phyloP scores from a whole-genome alignment of 305 asterid species.

The Salvia sclarea region DNA sequence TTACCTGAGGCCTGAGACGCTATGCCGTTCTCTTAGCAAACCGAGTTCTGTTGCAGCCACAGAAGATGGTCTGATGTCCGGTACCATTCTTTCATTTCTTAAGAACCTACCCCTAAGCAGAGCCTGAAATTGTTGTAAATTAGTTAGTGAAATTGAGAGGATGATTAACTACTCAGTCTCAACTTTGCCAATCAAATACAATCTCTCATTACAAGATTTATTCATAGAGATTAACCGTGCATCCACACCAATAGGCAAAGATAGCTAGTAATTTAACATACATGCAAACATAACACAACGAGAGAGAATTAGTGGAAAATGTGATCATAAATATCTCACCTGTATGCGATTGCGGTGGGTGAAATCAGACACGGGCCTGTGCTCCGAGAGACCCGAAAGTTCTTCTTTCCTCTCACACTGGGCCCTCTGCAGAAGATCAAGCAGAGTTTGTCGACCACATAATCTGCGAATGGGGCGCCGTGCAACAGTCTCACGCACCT shows the following conservation, averaged over 20 bases:
- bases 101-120: constrained; percentile 78
- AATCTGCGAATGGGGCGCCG: constrained; percentile 65
- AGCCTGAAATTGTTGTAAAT: constrained; percentile 45
- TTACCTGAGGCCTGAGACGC: constrained; percentile 83
- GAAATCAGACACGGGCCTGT: constrained; percentile 71
- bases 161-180: background rate
- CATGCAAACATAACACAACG: background rate
- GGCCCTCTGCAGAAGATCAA: constrained; percentile 77
- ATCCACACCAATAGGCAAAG: too few species aligned
- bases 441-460: constrained; percentile 90
- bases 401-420: constrained; percentile 75
- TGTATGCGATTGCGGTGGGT: constrained; percentile 84
- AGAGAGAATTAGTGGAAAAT: background rate
- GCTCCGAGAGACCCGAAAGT: constrained; percentile 60
- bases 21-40: constrained; percentile 62
- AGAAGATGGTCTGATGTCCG: constrained; percentile 57
- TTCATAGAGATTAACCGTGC: background rate
- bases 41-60: constrained; percentile 68
- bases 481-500: constrained; percentile 50
- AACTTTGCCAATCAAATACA: background rate
- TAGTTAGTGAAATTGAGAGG: constrained; percentile 7
- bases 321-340: constrained; percentile 36
- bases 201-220: background rate
- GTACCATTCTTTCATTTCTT: constrained; percentile 49
- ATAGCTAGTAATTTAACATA: background rate